A percentile compares a stretch with the other conserved stretches of the same genome.
phyloP scores from a whole-genome alignment of 345 rosid genomes.

The Arabis alpina region DNA sequence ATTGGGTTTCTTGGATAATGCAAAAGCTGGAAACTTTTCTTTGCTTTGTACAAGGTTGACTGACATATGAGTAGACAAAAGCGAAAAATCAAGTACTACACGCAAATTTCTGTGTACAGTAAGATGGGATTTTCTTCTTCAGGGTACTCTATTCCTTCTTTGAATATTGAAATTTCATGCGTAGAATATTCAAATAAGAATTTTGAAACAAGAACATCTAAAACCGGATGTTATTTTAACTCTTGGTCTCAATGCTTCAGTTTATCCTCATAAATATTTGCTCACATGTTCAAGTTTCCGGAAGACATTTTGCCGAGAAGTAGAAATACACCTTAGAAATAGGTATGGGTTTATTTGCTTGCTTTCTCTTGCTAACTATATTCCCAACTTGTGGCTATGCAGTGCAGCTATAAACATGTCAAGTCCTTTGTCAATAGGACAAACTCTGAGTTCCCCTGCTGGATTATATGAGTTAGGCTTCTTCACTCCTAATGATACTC shows the following conservation, averaged over 20 bases:
- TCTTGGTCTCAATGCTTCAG: not conserved
- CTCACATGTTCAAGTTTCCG: not conserved
- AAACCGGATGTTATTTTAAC: too few species aligned
- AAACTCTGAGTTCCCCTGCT: slow-evolving; percentile 29
- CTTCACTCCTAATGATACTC: slow-evolving; percentile 38
- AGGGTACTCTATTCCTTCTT: too few species aligned
- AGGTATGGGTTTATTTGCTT: slow-evolving; percentile 25
- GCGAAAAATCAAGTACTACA: too few species aligned
- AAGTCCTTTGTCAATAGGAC: slow-evolving; percentile 37
- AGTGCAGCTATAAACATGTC: slow-evolving; percentile 38
- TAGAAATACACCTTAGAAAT: slow-evolving; percentile 1
- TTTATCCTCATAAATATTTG: not conserved
- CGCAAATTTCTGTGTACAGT: too few species aligned
- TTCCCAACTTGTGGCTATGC: slow-evolving; percentile 27
- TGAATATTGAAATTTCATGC: too few species aligned
- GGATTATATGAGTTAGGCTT: slow-evolving; percentile 47
- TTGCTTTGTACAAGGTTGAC: not conserved
- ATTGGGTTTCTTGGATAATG: not conserved
- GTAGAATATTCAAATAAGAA: too few species aligned
- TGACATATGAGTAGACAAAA: not conserved
- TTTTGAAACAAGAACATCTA: too few species aligned
- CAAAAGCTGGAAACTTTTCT: not conserved
- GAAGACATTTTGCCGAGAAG: slow-evolving; percentile 1
- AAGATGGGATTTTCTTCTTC: not conserved
- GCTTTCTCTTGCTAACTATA: slow-evolving; percentile 19